Evolutionary conservation across 2,329 filamentous ascomycete genomes (phyloP), one percentile per base, ranked within the genome.

Genomic region (Microsporum audouinii): DNA sequence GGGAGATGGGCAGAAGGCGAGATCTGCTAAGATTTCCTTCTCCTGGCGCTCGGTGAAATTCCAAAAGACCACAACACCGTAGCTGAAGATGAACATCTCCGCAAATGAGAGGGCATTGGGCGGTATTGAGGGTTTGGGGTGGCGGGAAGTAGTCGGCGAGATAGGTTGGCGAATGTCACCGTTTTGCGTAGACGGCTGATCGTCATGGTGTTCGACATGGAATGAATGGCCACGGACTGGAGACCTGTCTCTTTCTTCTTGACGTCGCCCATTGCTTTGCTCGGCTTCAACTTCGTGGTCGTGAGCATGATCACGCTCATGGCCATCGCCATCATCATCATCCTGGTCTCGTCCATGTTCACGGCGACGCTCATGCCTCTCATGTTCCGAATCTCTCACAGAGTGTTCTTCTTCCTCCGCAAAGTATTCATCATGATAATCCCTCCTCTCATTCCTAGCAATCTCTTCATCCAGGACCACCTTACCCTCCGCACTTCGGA

Each of bases 41-140:
- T 99, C 94, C 72, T 99, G 94, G 65, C 87, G 84, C 73, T 96
- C 91, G 8, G 89, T 92, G 68, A 99, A 96, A 73, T 99, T 99
- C 94, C 94, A 99, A 72, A 99, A 96, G 3, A 99, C 94, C 0
- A 94, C 92, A 0, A 99, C 92, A 23, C 94, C 94, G 70, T 99
- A 99, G 14, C 89, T 92, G 73, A 95, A 97, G 68, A 99, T 87
- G 71, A 96, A 97, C 84, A 97, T 89, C 75, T 99, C 94, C 47
- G 89, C 92, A 70, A 95, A 90, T 61, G 86, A 82, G 69, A 92
- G 86, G 39, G 86, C 84, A 70, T 90, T 84, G 4, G 88, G 82
- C 0, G 83, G 83, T 29, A 89, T 80, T 5, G 39, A 36, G 10
- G 36, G 36, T 34, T 55, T 56, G 2, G 31, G 31, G 39, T 39